Base-by-base conservation (phyloP, 306 rosid genomes). In the Cicer arietinum region DNA sequence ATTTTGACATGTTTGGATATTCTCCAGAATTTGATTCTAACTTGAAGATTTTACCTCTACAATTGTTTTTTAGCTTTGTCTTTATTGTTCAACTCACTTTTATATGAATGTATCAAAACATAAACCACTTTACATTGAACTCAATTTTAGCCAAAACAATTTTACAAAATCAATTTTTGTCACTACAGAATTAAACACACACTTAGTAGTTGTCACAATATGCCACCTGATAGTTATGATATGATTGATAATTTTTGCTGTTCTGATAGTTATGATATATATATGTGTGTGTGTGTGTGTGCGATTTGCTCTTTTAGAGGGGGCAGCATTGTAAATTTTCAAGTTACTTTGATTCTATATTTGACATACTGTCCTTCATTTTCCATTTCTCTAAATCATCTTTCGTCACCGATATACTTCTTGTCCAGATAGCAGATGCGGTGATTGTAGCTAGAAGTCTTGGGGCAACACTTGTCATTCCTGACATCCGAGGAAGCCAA, bases 401-500 rank as follows among this genome's bases (percentile, higher is more conserved):
- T 60, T 73, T 67, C 12, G 13, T 74, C 51, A 44, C 58, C 54
- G 14, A 42, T 60, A 22, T 80, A 12, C 68, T 72, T 46, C 66
- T 80, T 78, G 73, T 82, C 75, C 85, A 94, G 99, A 80, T 92
- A 70, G 84, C 95, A 5, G 97, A 94, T 88, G 99, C 97, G 0
- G 90, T 94, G 40, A 89, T 94, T 7, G 99, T 94, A 86, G 93
- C 97, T 69, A 89, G 95, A 83, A 87, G 73, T 79, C 90, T 94
- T 7, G 99, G 99, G 17, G 99, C 99, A 69, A 90, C 92, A 71
- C 96, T 94, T 58, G 98, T 94, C 43, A 77, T 94, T 68, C 99
- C 99, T 59, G 97, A 94, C 68, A 90, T 94, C 58, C 82, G 99
- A 86, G 99, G 99, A 80, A 94, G 88, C 85, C 88, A 89, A 46